Conservation (phyloP, 225 moss, liverwort and hornwort genomes). For the Marchantia polymorpha region DNA sequence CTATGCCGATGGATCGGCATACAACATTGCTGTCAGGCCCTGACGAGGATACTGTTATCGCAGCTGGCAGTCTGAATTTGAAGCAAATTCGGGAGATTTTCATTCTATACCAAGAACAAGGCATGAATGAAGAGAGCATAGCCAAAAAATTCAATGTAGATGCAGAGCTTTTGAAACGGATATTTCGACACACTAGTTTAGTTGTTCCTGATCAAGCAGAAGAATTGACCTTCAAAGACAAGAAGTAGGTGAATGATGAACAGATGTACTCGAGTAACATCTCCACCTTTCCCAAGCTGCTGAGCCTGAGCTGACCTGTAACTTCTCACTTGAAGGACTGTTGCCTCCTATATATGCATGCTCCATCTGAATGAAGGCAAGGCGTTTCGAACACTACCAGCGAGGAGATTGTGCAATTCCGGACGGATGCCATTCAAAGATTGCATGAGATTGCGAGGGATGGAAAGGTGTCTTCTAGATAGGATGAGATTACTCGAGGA, state of each 20-base stretch:
- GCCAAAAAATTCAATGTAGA: constrained; percentile 63
- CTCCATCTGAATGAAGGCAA: not conserved
- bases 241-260: not conserved
- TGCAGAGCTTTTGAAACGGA: constrained; percentile 49
- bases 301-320: not conserved
- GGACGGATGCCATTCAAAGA: no score
- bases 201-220: not conserved
- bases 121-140: constrained; percentile 50
- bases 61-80: constrained; percentile 64
- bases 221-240: not conserved
- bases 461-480: no score
- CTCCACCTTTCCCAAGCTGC: not conserved
- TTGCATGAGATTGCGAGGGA: no score
- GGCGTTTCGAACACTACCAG: not conserved
- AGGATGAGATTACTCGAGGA: no score
- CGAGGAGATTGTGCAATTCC: no score
- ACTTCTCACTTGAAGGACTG: no score
- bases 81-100: constrained; percentile 62
- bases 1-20: constrained; percentile 68
- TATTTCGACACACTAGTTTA: constrained; percentile 44
- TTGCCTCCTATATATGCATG: no score
- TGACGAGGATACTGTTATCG: constrained; percentile 64
- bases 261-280: not conserved
- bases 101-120: constrained; percentile 49
- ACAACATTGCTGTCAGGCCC: constrained; percentile 74